Conservation (phyloP, 179 eudicot species). For the Vitellaria paradoxa region DNA sequence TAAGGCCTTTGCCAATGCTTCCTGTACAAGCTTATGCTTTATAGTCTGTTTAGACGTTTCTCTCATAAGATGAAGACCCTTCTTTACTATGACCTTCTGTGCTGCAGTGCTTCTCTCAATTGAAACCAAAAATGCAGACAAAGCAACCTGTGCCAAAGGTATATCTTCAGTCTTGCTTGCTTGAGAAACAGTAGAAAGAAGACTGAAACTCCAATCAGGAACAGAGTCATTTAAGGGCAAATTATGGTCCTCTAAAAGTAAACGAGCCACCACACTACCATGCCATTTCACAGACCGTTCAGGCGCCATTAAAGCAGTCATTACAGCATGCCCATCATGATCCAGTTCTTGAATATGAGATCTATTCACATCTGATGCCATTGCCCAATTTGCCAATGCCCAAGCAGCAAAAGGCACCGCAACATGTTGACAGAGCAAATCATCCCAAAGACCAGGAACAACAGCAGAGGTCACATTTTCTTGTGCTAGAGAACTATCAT, state of each 20-base stretch:
- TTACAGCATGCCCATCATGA: constrained; percentile 84
- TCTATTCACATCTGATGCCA: constrained; percentile 83
- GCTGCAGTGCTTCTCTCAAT: constrained; percentile 73
- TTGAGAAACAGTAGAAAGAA: constrained; percentile 84
- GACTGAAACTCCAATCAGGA: constrained; percentile 88
- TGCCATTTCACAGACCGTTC: constrained; percentile 99
- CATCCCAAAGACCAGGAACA: constrained; percentile 99
- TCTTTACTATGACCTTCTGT: constrained; percentile 69
- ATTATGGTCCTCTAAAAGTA: constrained; percentile 74
- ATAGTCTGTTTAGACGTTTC: constrained; percentile 70
- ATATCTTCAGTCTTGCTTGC: constrained; percentile 85
- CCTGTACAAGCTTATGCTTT: constrained; percentile 74
- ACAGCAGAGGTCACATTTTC: constrained; percentile 66
- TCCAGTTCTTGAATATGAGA: constrained; percentile 89
- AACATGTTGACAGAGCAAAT: constrained; percentile 92
- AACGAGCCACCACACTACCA: constrained; percentile 87
- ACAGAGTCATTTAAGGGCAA: constrained; percentile 72
- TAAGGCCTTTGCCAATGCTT: constrained; percentile 80
- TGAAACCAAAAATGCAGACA: constrained; percentile 86
- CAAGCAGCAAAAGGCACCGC: constrained; percentile 99
- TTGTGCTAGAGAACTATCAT: constrained; percentile 40
- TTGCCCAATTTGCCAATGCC: constrained; percentile 99
- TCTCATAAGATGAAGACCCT: constrained; percentile 85
- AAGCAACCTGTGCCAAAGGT: constrained; percentile 74
- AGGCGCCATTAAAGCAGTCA: constrained; percentile 87